Conservation (phyloP, 495 filamentous ascomycete species). For the Physcia stellaris region DNA sequence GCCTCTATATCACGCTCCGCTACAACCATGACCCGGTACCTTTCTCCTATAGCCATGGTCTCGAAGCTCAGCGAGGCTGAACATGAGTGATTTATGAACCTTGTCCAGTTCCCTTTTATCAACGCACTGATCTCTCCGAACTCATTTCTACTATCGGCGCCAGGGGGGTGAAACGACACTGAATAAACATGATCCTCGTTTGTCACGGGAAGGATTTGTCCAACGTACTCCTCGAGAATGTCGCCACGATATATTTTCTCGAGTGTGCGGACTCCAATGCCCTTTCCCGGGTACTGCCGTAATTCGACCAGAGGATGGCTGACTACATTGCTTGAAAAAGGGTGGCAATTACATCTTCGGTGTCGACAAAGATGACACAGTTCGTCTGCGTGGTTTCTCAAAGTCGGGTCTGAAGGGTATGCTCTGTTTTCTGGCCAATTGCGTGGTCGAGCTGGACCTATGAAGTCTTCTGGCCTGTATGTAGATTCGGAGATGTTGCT, state of each 20-base stretch:
- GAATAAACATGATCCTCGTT: slow-evolving; percentile 4
- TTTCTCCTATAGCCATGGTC: slow-evolving; percentile 14
- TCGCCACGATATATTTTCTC: slow-evolving; percentile 14
- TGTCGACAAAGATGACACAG: slow-evolving; percentile 13
- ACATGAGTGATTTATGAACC: slow-evolving; percentile 68
- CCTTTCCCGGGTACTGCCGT: slow-evolving; percentile 17
- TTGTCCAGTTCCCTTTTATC: slow-evolving; percentile 36
- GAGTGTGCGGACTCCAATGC: slow-evolving; percentile 25
- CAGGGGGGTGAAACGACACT: too few species aligned
- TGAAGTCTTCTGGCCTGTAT: too few species aligned
- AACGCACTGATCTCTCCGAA: slow-evolving; percentile 3
- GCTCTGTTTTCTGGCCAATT: slow-evolving; percentile 8
- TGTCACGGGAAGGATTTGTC: slow-evolving; percentile 14
- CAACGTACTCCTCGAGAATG: slow-evolving; percentile 22
- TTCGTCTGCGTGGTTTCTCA: not conserved
- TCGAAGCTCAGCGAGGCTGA: slow-evolving; percentile 29
- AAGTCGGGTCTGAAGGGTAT: slow-evolving; percentile 1
- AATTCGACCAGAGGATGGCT: slow-evolving; percentile 22
- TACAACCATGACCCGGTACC: slow-evolving; percentile 12
- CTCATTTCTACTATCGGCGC: not conserved
- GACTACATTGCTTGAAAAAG: not conserved
- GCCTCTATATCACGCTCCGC: slow-evolving; percentile 17
- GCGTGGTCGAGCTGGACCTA: slow-evolving; percentile 12
- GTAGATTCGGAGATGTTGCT: too few species aligned
- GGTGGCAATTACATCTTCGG: slow-evolving; percentile 11